phyloP scores from a whole-genome alignment of 768 basidiomycete genomes.

The Tylopilus vinaceipallidus region DNA sequence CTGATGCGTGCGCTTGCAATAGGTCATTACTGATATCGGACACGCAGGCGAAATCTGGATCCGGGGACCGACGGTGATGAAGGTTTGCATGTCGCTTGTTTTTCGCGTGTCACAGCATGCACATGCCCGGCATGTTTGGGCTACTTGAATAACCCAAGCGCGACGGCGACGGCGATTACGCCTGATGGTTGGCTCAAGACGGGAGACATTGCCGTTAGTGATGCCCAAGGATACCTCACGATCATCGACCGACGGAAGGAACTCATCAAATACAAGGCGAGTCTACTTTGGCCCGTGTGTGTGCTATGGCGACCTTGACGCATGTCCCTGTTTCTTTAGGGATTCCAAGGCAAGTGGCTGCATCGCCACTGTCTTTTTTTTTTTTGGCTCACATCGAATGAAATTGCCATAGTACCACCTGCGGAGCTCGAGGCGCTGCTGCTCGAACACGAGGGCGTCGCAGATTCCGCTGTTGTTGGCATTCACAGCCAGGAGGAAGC shows the following conservation, averaged over 20 bases:
- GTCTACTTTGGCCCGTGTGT: neutral
- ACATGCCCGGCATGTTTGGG: no score
- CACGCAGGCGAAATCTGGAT: slow-evolving; percentile 82
- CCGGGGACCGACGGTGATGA: slow-evolving; percentile 77
- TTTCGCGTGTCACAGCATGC: no score
- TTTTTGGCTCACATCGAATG: no score
- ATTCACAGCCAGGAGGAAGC: slow-evolving; percentile 62
- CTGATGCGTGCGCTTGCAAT: no score
- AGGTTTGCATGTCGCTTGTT: slow-evolving; percentile 48
- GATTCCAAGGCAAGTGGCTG: slow-evolving; percentile 72
- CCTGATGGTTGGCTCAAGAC: slow-evolving; percentile 85
- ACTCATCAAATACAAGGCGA: slow-evolving; percentile 70
- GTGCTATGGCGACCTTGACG: no score
- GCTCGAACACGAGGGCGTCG: slow-evolving; percentile 70
- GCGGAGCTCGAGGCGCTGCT: slow-evolving; percentile 82
- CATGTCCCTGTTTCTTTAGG: no score
- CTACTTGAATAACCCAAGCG: slow-evolving; percentile 69
- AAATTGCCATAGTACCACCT: slow-evolving; percentile 84
- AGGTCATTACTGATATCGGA: slow-evolving; percentile 28
- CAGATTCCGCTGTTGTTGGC: slow-evolving; percentile 81
- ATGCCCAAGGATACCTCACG: slow-evolving; percentile 68
- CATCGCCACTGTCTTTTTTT: no score
- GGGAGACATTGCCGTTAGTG: slow-evolving; percentile 72
- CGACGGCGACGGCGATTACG: slow-evolving; percentile 69
- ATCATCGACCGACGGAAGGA: slow-evolving; percentile 78